Percentiles rank a stretch among this genome's conserved stretches.
These are phyloP conservation scores for Zychaea mexicana DNA, from an alignment of 371 early-diverging fungal species.

Conservation along the genomic window DNA sequence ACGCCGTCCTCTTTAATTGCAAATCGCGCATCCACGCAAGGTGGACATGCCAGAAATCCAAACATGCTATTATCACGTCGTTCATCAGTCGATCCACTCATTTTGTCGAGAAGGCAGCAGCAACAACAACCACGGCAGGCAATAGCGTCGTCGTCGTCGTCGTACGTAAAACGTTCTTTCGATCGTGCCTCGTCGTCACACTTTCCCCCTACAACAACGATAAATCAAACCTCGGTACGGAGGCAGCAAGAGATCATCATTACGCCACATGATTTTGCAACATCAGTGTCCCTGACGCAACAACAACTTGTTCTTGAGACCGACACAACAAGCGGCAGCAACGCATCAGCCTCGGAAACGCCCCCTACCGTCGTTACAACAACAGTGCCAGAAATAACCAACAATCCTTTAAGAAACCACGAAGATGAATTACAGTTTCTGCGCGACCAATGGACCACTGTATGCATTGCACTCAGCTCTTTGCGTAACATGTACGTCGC, in stretches of 20 bases:
- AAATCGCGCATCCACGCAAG: no score
- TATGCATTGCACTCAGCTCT: slow-evolving; percentile 15
- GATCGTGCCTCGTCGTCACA: background rate
- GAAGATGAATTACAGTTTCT: slow-evolving; percentile 13
- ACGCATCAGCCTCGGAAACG: background rate
- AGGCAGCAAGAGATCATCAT: background rate
- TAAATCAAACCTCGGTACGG: background rate
- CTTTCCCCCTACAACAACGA: background rate
- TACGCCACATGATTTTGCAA: slow-evolving; percentile 1
- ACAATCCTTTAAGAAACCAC: background rate
- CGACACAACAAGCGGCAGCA: no score
- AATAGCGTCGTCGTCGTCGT: background rate
- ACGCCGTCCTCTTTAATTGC: no score
- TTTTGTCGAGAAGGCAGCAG: no score
- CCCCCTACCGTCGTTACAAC: no score
- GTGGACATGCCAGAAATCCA: no score
- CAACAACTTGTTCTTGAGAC: background rate
- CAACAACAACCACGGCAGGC: background rate
- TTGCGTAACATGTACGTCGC: slow-evolving; percentile 10
- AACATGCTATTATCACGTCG: no score
- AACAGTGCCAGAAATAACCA: no score
- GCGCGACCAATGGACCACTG: slow-evolving; percentile 15
- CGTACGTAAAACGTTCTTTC: background rate
- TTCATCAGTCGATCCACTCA: no score
- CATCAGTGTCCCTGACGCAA: background rate